Evolutionary conservation across 2,329 filamentous ascomycete species (phyloP), one percentile per base, ranked within the genome.

Genomic region (Didymella glomerata): DNA sequence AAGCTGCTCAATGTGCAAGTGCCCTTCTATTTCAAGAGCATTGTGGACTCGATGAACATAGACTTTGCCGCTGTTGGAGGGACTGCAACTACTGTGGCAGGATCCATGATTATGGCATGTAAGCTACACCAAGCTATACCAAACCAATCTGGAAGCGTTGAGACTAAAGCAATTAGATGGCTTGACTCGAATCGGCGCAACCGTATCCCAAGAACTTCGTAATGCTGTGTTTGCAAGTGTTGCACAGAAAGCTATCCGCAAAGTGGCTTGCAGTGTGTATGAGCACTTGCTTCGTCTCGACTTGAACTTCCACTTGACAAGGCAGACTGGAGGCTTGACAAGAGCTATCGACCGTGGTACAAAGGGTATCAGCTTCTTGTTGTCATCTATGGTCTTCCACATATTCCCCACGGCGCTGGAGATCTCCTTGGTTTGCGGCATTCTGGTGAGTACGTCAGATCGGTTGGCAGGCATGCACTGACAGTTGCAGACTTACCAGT

Each of bases 371-470:
- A 97, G 92, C 82, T 99, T 98, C 77, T 78, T 99, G 66, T 83
- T 99, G 64, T 97, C 93, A 0, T 97, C 93, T 68, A 99, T 99
- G 94, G 92, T 99, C 28, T 98, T 99, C 71, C 95, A 99, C 76
- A 90, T 99, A 57, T 85, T 98, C 16, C 95, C 95, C 0, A 99
- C 94, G 0, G 91, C 93, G 0, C 80, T 99, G 30, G 95, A 99
- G 75, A 99, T 99, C 62, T 88, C 89, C 59, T 89, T 99, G 83
- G 95, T 99, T 1, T 99, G 95, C 75, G 93, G 93, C 60, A 98
- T 99, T 61, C 79, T 99, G 75, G 84, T 86, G 79, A 60, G 78
- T 34, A 4, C 13, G 9, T 16, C 20, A 9, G 14, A 4, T 13
- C 28, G 9, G 13, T n/a, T n/a, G 30, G 22, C 40, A n/a, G 6